Evolutionary conservation across 2,329 filamentous ascomycete species (phyloP).

Genomic region (Coleophoma cylindrospora): DNA sequence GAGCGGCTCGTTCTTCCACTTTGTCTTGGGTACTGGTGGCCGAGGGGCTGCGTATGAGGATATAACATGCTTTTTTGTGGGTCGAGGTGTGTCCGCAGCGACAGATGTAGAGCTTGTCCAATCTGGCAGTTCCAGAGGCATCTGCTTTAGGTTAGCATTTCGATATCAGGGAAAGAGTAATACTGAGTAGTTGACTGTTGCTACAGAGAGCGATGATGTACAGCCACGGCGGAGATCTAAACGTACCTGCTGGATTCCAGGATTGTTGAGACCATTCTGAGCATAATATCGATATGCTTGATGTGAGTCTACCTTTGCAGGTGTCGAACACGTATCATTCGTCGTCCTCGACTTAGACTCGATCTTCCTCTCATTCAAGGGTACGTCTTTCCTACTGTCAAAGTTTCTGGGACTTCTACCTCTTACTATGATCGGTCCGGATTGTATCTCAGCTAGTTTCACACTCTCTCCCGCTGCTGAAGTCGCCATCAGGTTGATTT

Average conservation of each 20-base stretch:
- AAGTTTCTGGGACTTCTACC: conserved; percentile 92
- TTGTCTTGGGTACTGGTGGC: conserved; percentile 22
- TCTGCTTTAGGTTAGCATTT: conserved; percentile 8
- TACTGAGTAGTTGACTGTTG: no score
- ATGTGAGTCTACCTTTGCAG: conserved; percentile 22
- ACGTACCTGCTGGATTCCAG: conserved; percentile 16
- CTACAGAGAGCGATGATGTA: no score
- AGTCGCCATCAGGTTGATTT: conserved; percentile 77
- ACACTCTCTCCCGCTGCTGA: conserved; percentile 60
- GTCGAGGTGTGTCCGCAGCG: not conserved
- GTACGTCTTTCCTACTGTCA: conserved; percentile 82
- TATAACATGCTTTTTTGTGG: conserved; percentile 2
- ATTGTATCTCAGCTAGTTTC: conserved; percentile 78
- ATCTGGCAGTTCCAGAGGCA: conserved; percentile 22
- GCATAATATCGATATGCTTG: conserved; percentile 20
- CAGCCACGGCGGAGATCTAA: no score
- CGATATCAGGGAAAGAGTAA: not conserved
- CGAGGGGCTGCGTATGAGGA: conserved; percentile 7
- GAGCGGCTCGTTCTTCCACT: conserved; percentile 24
- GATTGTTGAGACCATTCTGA: conserved; percentile 18
- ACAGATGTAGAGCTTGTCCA: conserved; percentile 13
- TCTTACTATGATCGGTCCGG: conserved; percentile 90
- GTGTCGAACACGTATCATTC: conserved; percentile 15
- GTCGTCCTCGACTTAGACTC: conserved; percentile 21
- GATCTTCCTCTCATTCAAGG: conserved; percentile 40